Evolutionary conservation across 2,329 filamentous ascomycete genomes (phyloP), one percentile per base, ranked within the genome.

Genomic region (Macroventuria anomochaeta): DNA sequence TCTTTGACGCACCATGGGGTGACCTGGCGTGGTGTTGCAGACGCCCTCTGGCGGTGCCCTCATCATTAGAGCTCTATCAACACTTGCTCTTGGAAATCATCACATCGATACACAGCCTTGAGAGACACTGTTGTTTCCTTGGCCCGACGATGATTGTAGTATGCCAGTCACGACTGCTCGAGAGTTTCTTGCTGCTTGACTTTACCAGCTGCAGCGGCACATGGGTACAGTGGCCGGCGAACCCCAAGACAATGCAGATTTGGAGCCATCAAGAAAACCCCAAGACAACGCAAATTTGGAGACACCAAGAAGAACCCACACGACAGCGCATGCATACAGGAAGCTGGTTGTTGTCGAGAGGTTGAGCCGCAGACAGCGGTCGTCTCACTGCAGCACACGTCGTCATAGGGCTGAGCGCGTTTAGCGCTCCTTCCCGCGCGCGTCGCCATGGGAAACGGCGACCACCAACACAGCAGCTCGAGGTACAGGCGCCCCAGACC

Each of bases 391-490:
- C 52, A 46, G 46, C 46, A 40, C 33, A 46, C 52, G 36, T 46
- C 50, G 60, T 59, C 52, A 57, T 57, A 56, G 58, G 60, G 48
- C 48, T 55, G 48, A 42, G 48, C 53, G 51, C 44, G 53, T 51
- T 52, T 63, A 56, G 61, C 58, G 59, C 52, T 58, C 40, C 55
- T 58, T 59, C 61, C 60, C 53, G 53, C 57, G 56, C 54, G 52
- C 62, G 66, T 70, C 63, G 61, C 64, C 53, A 40, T 41, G 61
- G 66, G 46, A 46, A 43, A 62, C 59, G 63, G 56, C 42, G 52
- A 20, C 40, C 42, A 40, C 60, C 59, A 68, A 69, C 65, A 70
- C 43, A 40, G 48, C 43, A 40, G 48, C 50, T 43, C 50, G 50
- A 47, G 50, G 50, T 25, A 41, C 18, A 33, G 25, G 42, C 15